These are phyloP conservation scores for Candida boleticola DNA, from an alignment of 805 yeast genomes.

Conservation along the genomic window DNA sequence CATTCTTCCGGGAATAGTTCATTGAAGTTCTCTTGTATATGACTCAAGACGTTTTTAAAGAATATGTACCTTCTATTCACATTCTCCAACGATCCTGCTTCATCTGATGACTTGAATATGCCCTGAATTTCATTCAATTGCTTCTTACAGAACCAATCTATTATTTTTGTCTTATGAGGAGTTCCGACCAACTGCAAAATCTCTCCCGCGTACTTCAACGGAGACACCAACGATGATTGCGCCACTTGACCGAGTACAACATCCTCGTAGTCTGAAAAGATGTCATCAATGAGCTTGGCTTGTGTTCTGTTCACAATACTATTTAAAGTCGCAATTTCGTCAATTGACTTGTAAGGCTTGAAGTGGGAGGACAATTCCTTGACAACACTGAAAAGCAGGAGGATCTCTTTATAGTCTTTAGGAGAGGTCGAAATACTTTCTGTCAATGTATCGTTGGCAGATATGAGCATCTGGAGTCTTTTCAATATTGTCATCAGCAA, in stretches of 20 bases:
- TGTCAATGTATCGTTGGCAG: conserved; percentile 64
- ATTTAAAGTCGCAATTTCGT: conserved; percentile 69
- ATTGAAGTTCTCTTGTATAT: conserved; percentile 51
- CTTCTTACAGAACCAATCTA: conserved; percentile 69
- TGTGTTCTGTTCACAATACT: conserved; percentile 59
- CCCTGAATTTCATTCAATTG: conserved; percentile 70
- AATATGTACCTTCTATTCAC: conserved; percentile 77
- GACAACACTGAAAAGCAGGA: conserved; percentile 65
- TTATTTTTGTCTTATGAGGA: conserved; percentile 54
- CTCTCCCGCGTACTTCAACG: conserved; percentile 63
- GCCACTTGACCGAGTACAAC: conserved; percentile 28
- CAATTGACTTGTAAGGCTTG: conserved; percentile 77
- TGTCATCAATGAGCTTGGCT: conserved; percentile 60
- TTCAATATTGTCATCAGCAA: conserved; percentile 83
- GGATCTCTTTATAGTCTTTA: conserved; percentile 54
- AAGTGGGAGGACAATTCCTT: conserved; percentile 70
- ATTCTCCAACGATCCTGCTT: conserved; percentile 93
- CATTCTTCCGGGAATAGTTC: conserved; percentile 67
- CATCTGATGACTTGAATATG: conserved; percentile 78
- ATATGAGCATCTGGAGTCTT: conserved; percentile 80
- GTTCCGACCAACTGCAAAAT: conserved; percentile 66
- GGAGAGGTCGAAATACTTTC: conserved; percentile 34
- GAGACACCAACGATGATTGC: conserved; percentile 14
- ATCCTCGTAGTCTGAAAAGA: conserved; percentile 69
- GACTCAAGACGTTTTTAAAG: conserved; percentile 66